A percentile compares a stretch with the other conserved stretches of the same genome.
Conservation (phyloP, 257 asterid species). For the Solanum chmielewskii region DNA sequence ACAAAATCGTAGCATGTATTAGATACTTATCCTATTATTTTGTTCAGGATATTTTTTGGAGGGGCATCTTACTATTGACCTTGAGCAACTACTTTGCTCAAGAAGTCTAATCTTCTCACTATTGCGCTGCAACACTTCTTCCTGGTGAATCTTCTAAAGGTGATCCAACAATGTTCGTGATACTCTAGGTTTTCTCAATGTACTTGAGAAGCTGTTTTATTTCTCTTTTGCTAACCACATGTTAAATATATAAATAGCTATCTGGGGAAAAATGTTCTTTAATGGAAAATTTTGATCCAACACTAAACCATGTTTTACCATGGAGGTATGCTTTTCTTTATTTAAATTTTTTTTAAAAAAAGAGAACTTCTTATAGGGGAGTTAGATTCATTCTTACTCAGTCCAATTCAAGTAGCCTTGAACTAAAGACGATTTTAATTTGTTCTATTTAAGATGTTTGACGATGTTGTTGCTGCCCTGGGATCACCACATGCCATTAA, state of each 20-base stretch:
- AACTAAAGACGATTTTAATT: conserved; percentile 2
- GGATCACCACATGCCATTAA: conserved; percentile 90
- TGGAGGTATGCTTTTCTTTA: neutral
- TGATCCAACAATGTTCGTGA: conserved; percentile 15
- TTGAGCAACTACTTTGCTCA: conserved; percentile 35
- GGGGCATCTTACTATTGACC: too few relatives aligned
- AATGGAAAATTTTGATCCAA: neutral
- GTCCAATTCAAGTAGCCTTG: neutral
- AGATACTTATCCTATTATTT: too few relatives aligned
- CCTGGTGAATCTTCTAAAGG: conserved; percentile 57
- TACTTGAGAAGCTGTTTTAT: conserved; percentile 33
- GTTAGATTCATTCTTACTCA: neutral
- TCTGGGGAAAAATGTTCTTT: neutral
- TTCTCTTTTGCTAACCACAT: neutral
- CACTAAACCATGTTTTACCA: neutral
- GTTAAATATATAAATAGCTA: neutral
- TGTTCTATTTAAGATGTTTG: conserved; percentile 36
- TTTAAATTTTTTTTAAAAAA: neutral
- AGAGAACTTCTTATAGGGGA: neutral
- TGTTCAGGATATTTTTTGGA: too few relatives aligned
- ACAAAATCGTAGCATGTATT: too few relatives aligned
- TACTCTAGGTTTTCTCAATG: conserved; percentile 24
- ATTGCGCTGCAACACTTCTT: conserved; percentile 55
- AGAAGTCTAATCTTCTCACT: conserved; percentile 45
- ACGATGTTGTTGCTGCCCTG: conserved; percentile 47